Percentiles rank a stretch among this genome's conserved stretches.
Conservation (phyloP, 352 stramenopile species). For the Phytophthora fragariae region DNA sequence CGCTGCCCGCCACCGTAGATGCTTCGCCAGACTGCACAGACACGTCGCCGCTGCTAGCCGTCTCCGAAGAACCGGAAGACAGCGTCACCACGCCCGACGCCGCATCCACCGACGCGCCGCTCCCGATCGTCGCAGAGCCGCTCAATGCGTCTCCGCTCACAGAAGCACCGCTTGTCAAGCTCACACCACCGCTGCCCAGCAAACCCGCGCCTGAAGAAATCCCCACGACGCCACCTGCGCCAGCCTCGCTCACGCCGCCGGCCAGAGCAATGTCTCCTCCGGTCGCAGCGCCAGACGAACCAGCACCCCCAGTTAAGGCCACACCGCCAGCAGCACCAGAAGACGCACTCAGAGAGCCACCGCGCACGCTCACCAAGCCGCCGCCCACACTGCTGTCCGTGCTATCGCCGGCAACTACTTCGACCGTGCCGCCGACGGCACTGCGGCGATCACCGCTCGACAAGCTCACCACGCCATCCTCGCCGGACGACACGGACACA, state of each 20-base stretch:
- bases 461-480: background rate
- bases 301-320: slow-evolving; percentile 24
- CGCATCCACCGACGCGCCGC: too few relatives aligned
- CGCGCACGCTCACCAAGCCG: slow-evolving; percentile 28
- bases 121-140: too few relatives aligned
- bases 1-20: slow-evolving; percentile 9
- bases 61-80: too few relatives aligned
- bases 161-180: background rate
- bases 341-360: slow-evolving; percentile 19
- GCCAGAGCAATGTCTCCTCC: background rate
- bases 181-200: slow-evolving; percentile 6
- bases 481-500: background rate
- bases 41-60: too few relatives aligned
- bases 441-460: slow-evolving; percentile 22
- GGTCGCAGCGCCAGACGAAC: slow-evolving; percentile 15
- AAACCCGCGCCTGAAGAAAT: background rate
- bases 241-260: slow-evolving; percentile 13
- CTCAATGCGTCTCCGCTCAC: too few relatives aligned
- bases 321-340: slow-evolving; percentile 24
- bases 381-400: slow-evolving; percentile 4
- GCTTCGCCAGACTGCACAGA: background rate
- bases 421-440: background rate
- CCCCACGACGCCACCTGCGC: slow-evolving; percentile 8
- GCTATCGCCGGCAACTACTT: slow-evolving; percentile 14
- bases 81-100: too few relatives aligned